Evolutionary conservation across 345 rosid genomes (phyloP).

Genomic region (Acer campestre): DNA sequence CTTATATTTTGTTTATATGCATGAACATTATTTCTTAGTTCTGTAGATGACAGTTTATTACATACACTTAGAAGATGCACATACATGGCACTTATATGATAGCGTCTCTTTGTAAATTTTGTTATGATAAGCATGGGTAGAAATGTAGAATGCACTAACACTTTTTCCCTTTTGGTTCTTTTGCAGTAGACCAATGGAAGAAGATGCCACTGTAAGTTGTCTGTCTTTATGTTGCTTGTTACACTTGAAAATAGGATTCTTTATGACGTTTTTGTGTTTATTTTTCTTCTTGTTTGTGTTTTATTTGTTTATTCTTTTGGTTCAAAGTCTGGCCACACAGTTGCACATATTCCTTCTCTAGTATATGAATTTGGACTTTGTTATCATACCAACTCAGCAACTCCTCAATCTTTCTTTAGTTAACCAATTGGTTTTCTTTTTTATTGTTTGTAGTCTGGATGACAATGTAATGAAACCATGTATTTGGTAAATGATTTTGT

Average conservation of each 20-base stretch:
- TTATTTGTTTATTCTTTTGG: neutral
- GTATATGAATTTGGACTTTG: neutral
- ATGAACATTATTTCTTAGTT: neutral
- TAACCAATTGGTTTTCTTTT: neutral
- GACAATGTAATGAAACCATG: neutral
- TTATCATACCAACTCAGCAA: neutral
- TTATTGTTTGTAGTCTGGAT: neutral
- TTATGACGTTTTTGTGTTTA: neutral
- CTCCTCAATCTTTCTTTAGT: neutral
- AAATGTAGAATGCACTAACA: neutral
- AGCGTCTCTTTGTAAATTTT: neutral
- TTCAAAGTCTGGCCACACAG: neutral
- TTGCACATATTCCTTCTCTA: neutral
- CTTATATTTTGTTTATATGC: neutral
- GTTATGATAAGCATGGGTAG: neutral
- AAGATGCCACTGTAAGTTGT: constrained; percentile 45
- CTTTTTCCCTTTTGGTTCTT: neutral
- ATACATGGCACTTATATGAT: neutral
- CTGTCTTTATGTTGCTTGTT: neutral
- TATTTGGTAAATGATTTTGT: neutral
- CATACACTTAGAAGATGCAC: neutral
- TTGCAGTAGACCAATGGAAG: constrained; percentile 73
- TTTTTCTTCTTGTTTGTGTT: neutral
- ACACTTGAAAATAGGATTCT: neutral
- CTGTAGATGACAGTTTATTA: neutral